Conservation (phyloP, 163 green algal species). For the Coccomyxa subellipsoidea region DNA sequence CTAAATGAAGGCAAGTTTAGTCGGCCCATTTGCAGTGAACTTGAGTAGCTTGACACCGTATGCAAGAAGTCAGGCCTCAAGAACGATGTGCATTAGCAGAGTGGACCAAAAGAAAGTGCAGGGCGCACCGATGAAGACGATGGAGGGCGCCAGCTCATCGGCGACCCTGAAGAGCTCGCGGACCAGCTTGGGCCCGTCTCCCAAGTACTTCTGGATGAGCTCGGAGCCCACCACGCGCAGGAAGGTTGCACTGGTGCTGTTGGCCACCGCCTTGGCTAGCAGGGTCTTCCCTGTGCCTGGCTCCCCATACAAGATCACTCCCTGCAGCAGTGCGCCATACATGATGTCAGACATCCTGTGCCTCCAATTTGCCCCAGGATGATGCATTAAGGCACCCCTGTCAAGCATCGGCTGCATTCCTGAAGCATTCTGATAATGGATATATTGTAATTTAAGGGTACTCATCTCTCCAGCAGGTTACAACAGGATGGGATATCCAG, state of each 20-base stretch:
- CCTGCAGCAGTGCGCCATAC: constrained; percentile 39
- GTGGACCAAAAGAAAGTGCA: background rate
- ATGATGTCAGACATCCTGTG: background rate
- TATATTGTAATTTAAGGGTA: too few relatives aligned
- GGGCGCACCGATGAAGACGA: constrained; percentile 95
- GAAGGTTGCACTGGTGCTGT: constrained; percentile 98
- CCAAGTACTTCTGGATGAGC: constrained; percentile 99
- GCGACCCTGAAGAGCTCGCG: constrained; percentile 96
- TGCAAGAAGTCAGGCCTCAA: too few relatives aligned
- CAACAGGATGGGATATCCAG: too few relatives aligned
- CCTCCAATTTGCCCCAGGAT: too few relatives aligned
- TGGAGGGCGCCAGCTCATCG: constrained; percentile 90
- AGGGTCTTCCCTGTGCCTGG: constrained; percentile 99
- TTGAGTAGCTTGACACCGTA: background rate
- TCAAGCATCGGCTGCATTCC: too few relatives aligned
- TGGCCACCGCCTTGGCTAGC: constrained; percentile 94
- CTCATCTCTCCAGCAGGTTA: too few relatives aligned
- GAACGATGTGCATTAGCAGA: too few relatives aligned
- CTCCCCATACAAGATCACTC: constrained; percentile 98
- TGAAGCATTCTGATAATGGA: too few relatives aligned
- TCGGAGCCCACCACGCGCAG: constrained; percentile 98
- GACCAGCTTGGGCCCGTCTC: constrained; percentile 97
- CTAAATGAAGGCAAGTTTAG: too few relatives aligned
- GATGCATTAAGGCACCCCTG: too few relatives aligned
- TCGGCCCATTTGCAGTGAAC: too few relatives aligned